Evolutionary conservation across 495 filamentous ascomycete genomes (phyloP).

Genomic region (Penicillium ochrochloron): DNA sequence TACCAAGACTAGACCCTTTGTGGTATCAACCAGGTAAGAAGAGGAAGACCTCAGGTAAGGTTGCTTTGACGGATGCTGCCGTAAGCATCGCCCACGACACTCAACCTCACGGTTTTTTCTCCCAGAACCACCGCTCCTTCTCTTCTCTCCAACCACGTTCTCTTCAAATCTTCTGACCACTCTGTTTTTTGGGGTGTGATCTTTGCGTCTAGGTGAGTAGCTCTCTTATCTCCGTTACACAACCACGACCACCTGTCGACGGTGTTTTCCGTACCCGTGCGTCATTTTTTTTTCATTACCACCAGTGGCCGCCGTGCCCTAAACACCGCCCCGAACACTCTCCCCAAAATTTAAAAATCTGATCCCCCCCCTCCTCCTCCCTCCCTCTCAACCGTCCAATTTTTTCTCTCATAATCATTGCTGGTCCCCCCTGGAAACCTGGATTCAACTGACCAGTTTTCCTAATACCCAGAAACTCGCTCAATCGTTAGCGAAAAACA

Average conservation of each 20-base stretch:
- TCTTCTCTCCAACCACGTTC: neutral
- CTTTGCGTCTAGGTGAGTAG: conserved; percentile 19
- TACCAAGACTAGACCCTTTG: neutral
- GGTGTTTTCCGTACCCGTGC: conserved; percentile 26
- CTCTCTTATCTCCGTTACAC: conserved; percentile 9
- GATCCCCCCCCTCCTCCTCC: conserved; percentile 14
- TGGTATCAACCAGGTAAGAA: neutral
- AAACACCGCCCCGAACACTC: conserved; percentile 22
- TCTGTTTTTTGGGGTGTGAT: neutral
- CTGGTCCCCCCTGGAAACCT: conserved; percentile 2
- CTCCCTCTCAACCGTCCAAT: conserved; percentile 26
- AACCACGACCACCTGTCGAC: neutral
- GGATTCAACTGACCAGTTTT: conserved; percentile 8
- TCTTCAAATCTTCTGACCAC: conserved; percentile 3
- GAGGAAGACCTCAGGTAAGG: neutral
- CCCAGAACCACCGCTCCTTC: conserved; percentile 1
- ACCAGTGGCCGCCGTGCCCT: conserved; percentile 27
- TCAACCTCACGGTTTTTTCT: neutral
- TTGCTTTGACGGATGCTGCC: conserved; percentile 9
- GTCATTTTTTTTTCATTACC: conserved; percentile 21
- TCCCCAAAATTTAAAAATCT: conserved; percentile 30
- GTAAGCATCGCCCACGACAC: conserved; percentile 7
- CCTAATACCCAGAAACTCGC: neutral
- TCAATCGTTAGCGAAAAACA: conserved; percentile 1
- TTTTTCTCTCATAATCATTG: conserved; percentile 32